These are phyloP conservation scores for Penicillium occitanis DNA, from an alignment of 2,329 filamentous ascomycete genomes.

Conservation along the genomic window DNA sequence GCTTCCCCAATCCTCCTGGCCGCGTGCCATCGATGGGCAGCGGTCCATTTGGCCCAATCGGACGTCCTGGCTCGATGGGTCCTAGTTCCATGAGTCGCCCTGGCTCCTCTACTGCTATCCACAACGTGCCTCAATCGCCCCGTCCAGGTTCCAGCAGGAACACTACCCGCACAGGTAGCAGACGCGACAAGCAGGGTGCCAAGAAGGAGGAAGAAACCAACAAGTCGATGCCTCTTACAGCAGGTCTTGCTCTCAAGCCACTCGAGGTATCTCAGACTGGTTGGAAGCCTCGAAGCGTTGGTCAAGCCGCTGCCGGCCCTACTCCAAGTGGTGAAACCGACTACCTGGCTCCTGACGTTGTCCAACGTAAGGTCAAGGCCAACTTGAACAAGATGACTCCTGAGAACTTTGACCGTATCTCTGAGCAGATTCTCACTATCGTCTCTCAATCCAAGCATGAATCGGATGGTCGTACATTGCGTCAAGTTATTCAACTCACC, in stretches of 20 bases:
- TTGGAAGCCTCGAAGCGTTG: slow-evolving; percentile 83
- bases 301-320: slow-evolving; percentile 45
- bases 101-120: slow-evolving; percentile 51
- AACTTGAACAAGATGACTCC: slow-evolving; percentile 99
- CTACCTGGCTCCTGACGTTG: slow-evolving; percentile 82
- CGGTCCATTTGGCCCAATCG: slow-evolving; percentile 61
- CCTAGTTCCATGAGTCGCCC: slow-evolving; percentile 65
- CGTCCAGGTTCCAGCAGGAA: slow-evolving; percentile 65
- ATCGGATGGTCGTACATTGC: slow-evolving; percentile 85
- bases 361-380: slow-evolving; percentile 98
- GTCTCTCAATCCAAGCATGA: slow-evolving; percentile 95
- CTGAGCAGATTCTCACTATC: slow-evolving; percentile 88
- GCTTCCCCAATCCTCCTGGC: slow-evolving; percentile 64
- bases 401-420: slow-evolving; percentile 96
- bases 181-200: slow-evolving; percentile 50
- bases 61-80: slow-evolving; percentile 64
- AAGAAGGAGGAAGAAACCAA: slow-evolving; percentile 68
- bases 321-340: slow-evolving; percentile 51
- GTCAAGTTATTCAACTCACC: slow-evolving; percentile 97
- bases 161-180: slow-evolving; percentile 50
- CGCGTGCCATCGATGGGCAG: slow-evolving; percentile 38
- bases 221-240: slow-evolving; percentile 89
- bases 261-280: slow-evolving; percentile 71
- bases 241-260: slow-evolving; percentile 75
- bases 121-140: slow-evolving; percentile 68